Evolutionary conservation across 192 early-diverging fungal genomes (phyloP).

Genomic region (Coemansia sp.): DNA sequence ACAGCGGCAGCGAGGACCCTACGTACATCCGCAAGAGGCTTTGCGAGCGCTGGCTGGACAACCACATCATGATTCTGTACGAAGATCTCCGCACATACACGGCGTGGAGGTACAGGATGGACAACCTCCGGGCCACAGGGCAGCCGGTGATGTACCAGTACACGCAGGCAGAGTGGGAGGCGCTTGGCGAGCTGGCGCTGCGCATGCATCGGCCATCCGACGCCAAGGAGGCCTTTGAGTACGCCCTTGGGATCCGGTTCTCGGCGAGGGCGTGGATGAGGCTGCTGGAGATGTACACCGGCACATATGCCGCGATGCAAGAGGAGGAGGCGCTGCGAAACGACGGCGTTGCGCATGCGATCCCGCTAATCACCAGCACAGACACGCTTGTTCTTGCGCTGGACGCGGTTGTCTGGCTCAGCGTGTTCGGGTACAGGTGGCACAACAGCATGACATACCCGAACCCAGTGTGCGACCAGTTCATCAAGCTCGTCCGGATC

Average conservation of each 20-base stretch:
- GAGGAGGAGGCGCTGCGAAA: slow-evolving; percentile 57
- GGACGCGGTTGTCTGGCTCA: slow-evolving; percentile 77
- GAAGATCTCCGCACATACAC: slow-evolving; percentile 96
- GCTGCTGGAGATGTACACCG: slow-evolving; percentile 71
- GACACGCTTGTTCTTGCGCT: slow-evolving; percentile 78
- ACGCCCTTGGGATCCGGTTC: slow-evolving; percentile 87
- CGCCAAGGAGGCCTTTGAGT: slow-evolving; percentile 88
- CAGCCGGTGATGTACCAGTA: slow-evolving; percentile 83
- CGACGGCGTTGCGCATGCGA: slow-evolving; percentile 19
- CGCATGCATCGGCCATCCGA: slow-evolving; percentile 87
- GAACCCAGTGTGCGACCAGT: slow-evolving; percentile 74
- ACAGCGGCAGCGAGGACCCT: background rate
- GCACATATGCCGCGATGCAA: slow-evolving; percentile 59
- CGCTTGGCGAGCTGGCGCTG: slow-evolving; percentile 88
- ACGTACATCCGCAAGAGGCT: slow-evolving; percentile 76
- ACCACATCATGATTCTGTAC: slow-evolving; percentile 98
- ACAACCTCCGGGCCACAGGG: slow-evolving; percentile 48
- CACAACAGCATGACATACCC: slow-evolving; percentile 93
- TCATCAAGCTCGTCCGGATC: slow-evolving; percentile 81
- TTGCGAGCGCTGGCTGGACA: slow-evolving; percentile 99
- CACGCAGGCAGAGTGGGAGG: slow-evolving; percentile 97
- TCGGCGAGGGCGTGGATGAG: slow-evolving; percentile 88
- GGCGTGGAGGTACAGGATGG: slow-evolving; percentile 83
- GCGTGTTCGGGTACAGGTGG: slow-evolving; percentile 85
- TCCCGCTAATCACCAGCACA: slow-evolving; percentile 27